These are phyloP conservation scores for Lodderomyces orthopsilosis DNA, from an alignment of 1,139 yeast genomes.

Conservation along the genomic window DNA sequence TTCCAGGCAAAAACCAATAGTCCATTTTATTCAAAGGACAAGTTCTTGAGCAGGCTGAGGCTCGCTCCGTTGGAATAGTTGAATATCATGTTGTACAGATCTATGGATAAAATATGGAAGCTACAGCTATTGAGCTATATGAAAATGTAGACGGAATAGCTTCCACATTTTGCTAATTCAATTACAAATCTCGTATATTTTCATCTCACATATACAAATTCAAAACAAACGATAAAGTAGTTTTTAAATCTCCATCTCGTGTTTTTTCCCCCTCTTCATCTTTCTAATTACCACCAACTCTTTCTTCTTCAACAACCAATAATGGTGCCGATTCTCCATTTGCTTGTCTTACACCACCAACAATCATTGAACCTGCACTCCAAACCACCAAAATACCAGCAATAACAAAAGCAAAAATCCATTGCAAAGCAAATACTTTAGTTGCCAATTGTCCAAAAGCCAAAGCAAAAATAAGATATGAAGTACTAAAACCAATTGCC, in stretches of 20 bases:
- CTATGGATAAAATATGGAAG: too few species aligned
- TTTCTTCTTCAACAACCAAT: slow-evolving; percentile 15
- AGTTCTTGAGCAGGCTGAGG: too few species aligned
- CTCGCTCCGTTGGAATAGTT: too few species aligned
- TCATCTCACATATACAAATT: neutral
- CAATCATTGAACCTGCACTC: slow-evolving; percentile 42
- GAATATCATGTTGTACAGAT: too few species aligned
- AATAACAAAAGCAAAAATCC: slow-evolving; percentile 77
- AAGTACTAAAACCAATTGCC: slow-evolving; percentile 60
- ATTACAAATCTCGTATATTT: neutral
- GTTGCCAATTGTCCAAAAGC: slow-evolving; percentile 69
- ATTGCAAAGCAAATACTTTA: slow-evolving; percentile 72
- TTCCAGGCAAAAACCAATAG: too few species aligned
- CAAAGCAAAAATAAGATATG: slow-evolving; percentile 59
- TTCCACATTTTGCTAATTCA: too few species aligned
- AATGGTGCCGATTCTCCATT: slow-evolving; percentile 28
- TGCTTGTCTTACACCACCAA: slow-evolving; percentile 18
- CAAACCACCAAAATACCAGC: slow-evolving; percentile 51
- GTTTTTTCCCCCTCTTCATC: neutral
- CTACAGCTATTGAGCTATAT: too few species aligned
- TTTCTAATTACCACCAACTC: slow-evolving; percentile 1
- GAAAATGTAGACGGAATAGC: too few species aligned
- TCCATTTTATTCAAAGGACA: too few species aligned
- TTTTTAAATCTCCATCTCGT: neutral
- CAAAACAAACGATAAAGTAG: neutral